These are phyloP conservation scores for Vickermania spadyakhi DNA, from an alignment of 208 protist genomes.

Conservation along the genomic window DNA sequence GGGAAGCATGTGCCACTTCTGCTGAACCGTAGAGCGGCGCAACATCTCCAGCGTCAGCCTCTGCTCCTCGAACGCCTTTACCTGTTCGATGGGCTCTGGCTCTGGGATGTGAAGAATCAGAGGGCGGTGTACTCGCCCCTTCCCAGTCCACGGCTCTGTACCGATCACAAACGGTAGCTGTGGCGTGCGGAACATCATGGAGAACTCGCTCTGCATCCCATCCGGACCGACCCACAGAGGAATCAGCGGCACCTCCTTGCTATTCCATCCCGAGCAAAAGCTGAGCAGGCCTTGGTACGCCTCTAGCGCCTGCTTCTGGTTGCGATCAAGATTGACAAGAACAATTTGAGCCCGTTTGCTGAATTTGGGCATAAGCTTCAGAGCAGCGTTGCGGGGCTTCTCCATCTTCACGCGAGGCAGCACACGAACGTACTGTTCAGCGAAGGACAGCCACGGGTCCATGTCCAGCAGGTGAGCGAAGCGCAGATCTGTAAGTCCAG, in stretches of 20 bases:
- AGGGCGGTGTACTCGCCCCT: neutral
- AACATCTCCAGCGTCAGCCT: neutral
- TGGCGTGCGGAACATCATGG: slow-evolving; percentile 32
- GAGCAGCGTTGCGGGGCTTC: slow-evolving; percentile 6
- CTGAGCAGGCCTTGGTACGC: slow-evolving; percentile 23
- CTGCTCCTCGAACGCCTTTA: slow-evolving; percentile 1
- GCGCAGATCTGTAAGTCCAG: slow-evolving; percentile 11
- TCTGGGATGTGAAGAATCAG: slow-evolving; percentile 7
- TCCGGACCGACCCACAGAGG: slow-evolving; percentile 67
- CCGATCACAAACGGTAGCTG: slow-evolving; percentile 62
- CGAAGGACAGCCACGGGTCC: slow-evolving; percentile 65
- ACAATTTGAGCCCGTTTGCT: slow-evolving; percentile 75
- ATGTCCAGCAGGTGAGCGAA: slow-evolving; percentile 20
- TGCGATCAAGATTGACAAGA: slow-evolving; percentile 70
- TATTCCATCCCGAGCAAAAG: slow-evolving; percentile 34
- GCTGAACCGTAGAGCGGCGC: neutral
- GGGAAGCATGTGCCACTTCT: slow-evolving; percentile 1
- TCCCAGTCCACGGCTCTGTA: slow-evolving; percentile 14
- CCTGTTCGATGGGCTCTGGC: neutral
- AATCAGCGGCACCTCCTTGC: slow-evolving; percentile 54
- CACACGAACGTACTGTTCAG: slow-evolving; percentile 29
- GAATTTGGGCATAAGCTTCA: slow-evolving; percentile 17
- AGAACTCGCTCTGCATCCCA: slow-evolving; percentile 61
- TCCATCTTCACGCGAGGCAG: slow-evolving; percentile 9
- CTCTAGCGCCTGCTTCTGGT: slow-evolving; percentile 19